Evolutionary conservation across 805 yeast species (phyloP).

Genomic region (Myxozyma geophila): DNA sequence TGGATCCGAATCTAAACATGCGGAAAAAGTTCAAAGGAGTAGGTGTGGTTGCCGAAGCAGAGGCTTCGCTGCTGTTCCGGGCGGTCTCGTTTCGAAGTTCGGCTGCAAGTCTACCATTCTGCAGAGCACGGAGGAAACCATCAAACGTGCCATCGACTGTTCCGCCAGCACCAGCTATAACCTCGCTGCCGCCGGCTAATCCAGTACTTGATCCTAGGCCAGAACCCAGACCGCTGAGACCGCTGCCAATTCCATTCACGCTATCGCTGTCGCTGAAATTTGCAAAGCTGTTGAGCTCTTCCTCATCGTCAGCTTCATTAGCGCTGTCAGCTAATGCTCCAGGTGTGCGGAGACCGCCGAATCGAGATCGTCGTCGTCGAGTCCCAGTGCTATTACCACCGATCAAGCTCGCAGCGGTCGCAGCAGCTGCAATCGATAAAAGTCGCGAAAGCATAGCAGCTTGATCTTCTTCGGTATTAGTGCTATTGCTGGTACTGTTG

Average conservation of each 20-base stretch:
- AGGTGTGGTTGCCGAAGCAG: conserved; percentile 14
- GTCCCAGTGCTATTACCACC: conserved; percentile 37
- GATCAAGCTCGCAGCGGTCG: conserved; percentile 51
- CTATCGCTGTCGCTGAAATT: background rate
- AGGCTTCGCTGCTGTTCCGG: conserved; percentile 10
- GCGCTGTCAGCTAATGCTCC: background rate
- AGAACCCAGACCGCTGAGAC: background rate
- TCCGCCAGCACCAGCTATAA: conserved; percentile 26
- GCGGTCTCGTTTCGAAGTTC: conserved; percentile 46
- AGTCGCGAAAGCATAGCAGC: conserved; percentile 51
- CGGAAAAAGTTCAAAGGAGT: conserved; percentile 44
- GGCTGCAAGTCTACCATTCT: conserved; percentile 48
- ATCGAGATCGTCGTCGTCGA: conserved; percentile 1
- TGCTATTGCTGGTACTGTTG: conserved; percentile 10
- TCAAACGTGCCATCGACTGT: conserved; percentile 50
- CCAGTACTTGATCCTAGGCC: background rate
- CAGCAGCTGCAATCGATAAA: conserved; percentile 52
- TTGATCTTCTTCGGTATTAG: conserved; percentile 44
- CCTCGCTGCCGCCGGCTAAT: background rate
- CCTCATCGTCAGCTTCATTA: background rate
- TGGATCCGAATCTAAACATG: conserved; percentile 44
- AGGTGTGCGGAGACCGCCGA: background rate
- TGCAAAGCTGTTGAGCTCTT: background rate
- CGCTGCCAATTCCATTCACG: background rate
- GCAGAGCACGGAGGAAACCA: conserved; percentile 52